phyloP scores from a whole-genome alignment of 2,329 filamentous ascomycete genomes.

The Neofusicoccum sp. region DNA sequence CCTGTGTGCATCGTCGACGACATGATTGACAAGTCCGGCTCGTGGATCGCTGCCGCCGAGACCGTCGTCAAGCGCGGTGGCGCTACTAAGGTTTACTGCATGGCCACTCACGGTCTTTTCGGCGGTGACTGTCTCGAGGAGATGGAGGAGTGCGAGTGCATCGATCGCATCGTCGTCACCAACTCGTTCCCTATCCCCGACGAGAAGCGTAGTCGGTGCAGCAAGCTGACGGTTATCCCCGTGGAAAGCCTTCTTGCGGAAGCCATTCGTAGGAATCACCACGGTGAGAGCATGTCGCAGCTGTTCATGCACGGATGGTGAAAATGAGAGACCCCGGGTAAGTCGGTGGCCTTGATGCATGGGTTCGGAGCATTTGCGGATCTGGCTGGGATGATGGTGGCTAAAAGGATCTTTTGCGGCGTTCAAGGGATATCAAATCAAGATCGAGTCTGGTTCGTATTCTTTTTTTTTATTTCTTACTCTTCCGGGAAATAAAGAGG shows the following conservation, averaged over 20 bases:
- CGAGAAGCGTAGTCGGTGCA: constrained; percentile 66
- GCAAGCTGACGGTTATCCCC: constrained; percentile 86
- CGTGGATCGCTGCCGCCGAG: constrained; percentile 96
- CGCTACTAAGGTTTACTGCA: constrained; percentile 93
- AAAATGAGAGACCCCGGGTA: neutral
- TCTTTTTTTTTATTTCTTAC: neutral
- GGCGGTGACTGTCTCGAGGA: constrained; percentile 85
- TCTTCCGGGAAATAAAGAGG: neutral
- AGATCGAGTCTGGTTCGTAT: constrained; percentile 1
- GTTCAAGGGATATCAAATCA: neutral
- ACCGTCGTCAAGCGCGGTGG: constrained; percentile 90
- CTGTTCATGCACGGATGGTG: constrained; percentile 44
- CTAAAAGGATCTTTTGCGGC: neutral
- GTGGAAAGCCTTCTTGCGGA: constrained; percentile 85
- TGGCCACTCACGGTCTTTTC: constrained; percentile 94
- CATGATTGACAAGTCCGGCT: constrained; percentile 97
- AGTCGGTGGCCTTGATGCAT: constrained; percentile 5
- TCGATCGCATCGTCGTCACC: constrained; percentile 90
- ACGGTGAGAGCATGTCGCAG: constrained; percentile 75
- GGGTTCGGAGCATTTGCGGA: neutral
- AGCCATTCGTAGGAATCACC: constrained; percentile 92
- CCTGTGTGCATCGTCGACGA: constrained; percentile 95
- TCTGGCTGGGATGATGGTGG: neutral
- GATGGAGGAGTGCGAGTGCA: constrained; percentile 88
- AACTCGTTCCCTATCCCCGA: constrained; percentile 93